Evolutionary conservation across 345 rosid genomes (phyloP), one percentile per base, ranked within the genome.

Genomic region (Carallia pectinifolia): DNA sequence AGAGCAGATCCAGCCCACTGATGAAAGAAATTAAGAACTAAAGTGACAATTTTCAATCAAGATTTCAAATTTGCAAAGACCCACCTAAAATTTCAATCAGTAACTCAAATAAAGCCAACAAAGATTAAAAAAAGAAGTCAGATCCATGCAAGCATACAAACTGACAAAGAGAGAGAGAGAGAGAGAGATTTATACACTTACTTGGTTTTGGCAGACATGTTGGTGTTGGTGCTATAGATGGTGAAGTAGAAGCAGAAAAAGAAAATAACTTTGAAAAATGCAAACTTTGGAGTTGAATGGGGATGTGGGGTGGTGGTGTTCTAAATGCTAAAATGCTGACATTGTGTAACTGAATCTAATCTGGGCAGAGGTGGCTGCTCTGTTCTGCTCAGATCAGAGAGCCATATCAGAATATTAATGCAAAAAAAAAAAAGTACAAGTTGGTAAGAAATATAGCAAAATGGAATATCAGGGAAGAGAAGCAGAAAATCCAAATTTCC

Each of bases 191-290:
- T 19, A 6, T 6, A 40, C 7, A 71, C 86, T 84, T 74, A 89
- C 95, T 80, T 87, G 83, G 89, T 74, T 82, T 87, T 87, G 59
- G 90, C 58, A 71, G 90, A 73, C 95, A 89, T 89, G 30, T 63
- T 30, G 64, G 2, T 62, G 64, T 5, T 6, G 48, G 8, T 58
- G 36, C 2, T 19, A 56, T 56, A 3, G 73, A 55, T 63, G 59
- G 64, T 48, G 74, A 69, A 15, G 37, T 27, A 39, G 66, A 38
- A 50, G 38, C 15, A 23, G 64, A 58, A 62, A 40, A 7, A 55
- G 73, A 59, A 69, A 50, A 68, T 7, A 27, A n/a, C 9, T 18
- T 4, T 40, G 37, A 53, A 55, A 33, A 17, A 34, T 9, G 38
- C 29, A 27, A n/a, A 36, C 19, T 19, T 40, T 23, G 27, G 31